phyloP scores from a whole-genome alignment of 139 green algal genomes.

The Bryopsis sp. region DNA sequence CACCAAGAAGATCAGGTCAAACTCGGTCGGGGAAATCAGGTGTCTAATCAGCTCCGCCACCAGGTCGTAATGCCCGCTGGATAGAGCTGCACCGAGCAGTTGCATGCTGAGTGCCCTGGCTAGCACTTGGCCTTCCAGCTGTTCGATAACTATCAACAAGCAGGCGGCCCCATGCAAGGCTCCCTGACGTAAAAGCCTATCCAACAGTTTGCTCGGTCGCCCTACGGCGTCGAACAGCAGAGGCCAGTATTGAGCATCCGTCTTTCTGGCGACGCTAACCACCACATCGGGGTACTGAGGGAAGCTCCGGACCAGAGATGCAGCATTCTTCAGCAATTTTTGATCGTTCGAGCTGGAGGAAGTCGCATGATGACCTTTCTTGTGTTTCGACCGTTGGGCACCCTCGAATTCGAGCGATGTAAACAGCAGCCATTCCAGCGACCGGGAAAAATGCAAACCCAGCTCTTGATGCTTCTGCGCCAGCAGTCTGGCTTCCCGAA shows the following conservation, averaged over 20 bases:
- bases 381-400: conserved; percentile 4
- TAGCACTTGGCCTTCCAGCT: conserved; percentile 48
- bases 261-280: conserved; percentile 90
- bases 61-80: conserved; percentile 50
- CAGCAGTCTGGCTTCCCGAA: conserved; percentile 17
- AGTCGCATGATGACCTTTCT: background rate
- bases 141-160: conserved; percentile 57
- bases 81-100: conserved; percentile 48
- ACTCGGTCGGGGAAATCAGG: conserved; percentile 45
- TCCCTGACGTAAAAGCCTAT: conserved; percentile 49
- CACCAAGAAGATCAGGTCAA: conserved; percentile 14
- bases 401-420: conserved; percentile 76
- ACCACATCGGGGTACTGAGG: conserved; percentile 68
- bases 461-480: conserved; percentile 23
- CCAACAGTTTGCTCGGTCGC: conserved; percentile 47
- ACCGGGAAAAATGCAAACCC: conserved; percentile 31
- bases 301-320: conserved; percentile 69
- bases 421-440: conserved; percentile 95
- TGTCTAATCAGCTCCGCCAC: conserved; percentile 72
- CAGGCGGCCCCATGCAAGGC: conserved; percentile 49
- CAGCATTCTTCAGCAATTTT: conserved; percentile 60
- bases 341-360: no score
- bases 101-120: conserved; percentile 51
- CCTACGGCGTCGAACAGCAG: conserved; percentile 84
- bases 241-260: conserved; percentile 81